Evolutionary conservation across 352 stramenopile genomes (phyloP).

Genomic region (Pythium insidiosum): DNA sequence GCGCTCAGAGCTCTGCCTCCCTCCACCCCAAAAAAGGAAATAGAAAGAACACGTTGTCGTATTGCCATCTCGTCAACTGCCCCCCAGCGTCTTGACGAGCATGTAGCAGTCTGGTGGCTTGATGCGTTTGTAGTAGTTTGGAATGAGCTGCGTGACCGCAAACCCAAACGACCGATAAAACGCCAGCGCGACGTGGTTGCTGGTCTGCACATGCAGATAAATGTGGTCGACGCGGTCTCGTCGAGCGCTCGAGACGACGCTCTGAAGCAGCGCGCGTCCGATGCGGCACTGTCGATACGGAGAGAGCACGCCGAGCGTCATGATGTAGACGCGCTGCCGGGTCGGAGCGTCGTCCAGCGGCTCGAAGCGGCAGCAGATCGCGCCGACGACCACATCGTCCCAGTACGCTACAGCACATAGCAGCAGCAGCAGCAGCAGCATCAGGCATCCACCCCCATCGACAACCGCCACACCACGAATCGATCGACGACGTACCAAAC

Average conservation of each 20-base stretch:
- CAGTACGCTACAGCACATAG: constrained; percentile 42
- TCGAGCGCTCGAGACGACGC: constrained; percentile 24
- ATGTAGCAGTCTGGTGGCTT: constrained; percentile 92
- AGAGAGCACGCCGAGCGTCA: constrained; percentile 90
- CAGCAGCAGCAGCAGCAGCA: neutral
- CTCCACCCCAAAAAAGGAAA: too few relatives aligned
- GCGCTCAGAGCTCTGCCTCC: too few relatives aligned
- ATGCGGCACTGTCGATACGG: constrained; percentile 81
- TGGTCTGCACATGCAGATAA: constrained; percentile 92
- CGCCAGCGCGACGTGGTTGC: constrained; percentile 83
- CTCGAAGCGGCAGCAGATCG: constrained; percentile 88
- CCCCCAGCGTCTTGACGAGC: constrained; percentile 66
- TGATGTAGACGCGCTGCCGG: constrained; percentile 86
- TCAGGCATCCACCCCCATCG: too few relatives aligned
- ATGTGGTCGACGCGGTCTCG: constrained; percentile 40
- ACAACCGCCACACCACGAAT: neutral
- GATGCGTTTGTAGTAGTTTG: constrained; percentile 94
- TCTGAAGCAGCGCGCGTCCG: constrained; percentile 38
- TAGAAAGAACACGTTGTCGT: too few relatives aligned
- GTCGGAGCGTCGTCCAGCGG: constrained; percentile 9
- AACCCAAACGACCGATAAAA: constrained; percentile 91
- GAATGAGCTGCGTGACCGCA: constrained; percentile 80
- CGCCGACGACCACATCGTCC: constrained; percentile 76
- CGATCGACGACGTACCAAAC: constrained; percentile 19
- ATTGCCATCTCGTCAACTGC: too few relatives aligned